Evolutionary conservation across 768 basidiomycete genomes (phyloP), one percentile per base, ranked within the genome.

Genomic region (Tephrocybe sp.): DNA sequence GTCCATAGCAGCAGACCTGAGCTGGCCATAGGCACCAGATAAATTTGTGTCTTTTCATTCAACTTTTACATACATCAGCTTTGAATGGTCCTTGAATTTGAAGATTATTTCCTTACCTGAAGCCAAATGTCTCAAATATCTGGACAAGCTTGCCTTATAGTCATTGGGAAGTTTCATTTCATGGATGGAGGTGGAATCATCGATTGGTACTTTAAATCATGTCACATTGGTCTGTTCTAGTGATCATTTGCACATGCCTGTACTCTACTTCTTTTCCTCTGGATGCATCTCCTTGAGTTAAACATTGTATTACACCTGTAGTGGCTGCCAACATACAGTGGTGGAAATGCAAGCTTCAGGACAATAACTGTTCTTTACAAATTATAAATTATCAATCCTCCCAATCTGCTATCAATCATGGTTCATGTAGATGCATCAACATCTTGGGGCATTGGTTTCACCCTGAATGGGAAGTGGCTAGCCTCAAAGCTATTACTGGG

Each of bases 341-440:
- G 69, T 72, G 69, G 68, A 11, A 5, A 11, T 11, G 28, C 0
- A 8, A n/a, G 0, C 39, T 37, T 1, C 46, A 45, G 6, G 18
- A 20, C 0, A 3, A 25, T 1, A 64, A 58, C 20, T 57, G 56
- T 15, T 56, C 57, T 10, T 51, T 58, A 6, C 11, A 18, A 0
- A 50, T n/a, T n/a, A n/a, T n/a, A n/a, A n/a, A n/a, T 65, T 23
- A 17, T 44, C 0, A 28, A 40, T 2, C 62, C 64, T 10, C 62
- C 54, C 1, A 46, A 54, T 3, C 50, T 57, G 1, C 37, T 50
- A 0, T 24, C 55, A 1, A 37, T 60, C 0, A 47, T 51, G 0
- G 46, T 69, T 20, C 70, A 62, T 51, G 68, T 73, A 0, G 69
- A 74, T 40, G 68, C 73, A 0, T 73, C 70, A 1, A 71, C 70